Evolutionary conservation across 2,329 filamentous ascomycete species (phyloP).

Genomic region (Fusarium veterinarium): DNA sequence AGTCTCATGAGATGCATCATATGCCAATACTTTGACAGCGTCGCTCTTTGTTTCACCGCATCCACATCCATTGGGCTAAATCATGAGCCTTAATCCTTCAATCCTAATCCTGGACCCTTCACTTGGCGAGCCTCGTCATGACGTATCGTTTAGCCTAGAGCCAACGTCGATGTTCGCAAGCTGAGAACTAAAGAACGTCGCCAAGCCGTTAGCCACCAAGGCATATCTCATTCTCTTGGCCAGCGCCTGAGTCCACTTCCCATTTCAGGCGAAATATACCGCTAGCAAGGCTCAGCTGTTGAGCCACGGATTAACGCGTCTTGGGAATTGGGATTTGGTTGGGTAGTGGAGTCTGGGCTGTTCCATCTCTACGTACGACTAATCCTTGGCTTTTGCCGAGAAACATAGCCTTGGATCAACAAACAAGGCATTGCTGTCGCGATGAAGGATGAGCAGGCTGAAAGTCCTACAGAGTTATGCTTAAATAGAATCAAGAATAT

Average conservation of each 20-base stretch:
- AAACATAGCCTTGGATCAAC: neutral
- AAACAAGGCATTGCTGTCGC: neutral
- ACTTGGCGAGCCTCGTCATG: neutral
- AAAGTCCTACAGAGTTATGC: neutral
- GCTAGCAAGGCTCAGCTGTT: neutral
- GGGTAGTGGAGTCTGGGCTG: neutral
- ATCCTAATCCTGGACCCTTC: neutral
- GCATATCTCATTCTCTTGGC: neutral
- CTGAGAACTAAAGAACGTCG: neutral
- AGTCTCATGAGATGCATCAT: neutral
- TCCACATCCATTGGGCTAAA: rapidly evolving
- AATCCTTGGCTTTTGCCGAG: neutral
- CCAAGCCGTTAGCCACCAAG: neutral
- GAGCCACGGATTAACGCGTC: neutral
- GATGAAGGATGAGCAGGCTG: too few species aligned
- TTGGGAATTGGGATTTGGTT: neutral
- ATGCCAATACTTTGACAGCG: rapidly evolving
- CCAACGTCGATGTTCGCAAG: neutral
- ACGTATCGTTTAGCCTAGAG: neutral
- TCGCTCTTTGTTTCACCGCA: neutral
- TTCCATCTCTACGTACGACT: neutral
- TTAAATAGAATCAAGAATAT: neutral
- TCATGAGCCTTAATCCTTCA: neutral
- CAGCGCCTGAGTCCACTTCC: neutral
- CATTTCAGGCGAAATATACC: neutral